Conservation (phyloP, 1,139 yeast genomes). For the Debaryomycetaceae sp. region DNA sequence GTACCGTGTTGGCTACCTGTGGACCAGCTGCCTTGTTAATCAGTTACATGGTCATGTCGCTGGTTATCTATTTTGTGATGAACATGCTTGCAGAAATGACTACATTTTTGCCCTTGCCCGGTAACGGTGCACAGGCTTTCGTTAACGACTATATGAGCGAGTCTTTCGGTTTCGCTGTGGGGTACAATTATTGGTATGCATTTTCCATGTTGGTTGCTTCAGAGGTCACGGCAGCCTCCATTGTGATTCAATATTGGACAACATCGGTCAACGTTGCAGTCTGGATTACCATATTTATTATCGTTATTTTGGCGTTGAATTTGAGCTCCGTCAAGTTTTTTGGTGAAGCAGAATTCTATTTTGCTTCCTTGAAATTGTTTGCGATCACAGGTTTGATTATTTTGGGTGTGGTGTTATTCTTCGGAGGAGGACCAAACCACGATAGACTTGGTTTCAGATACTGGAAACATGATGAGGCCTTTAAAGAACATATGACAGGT, state of each 20-base stretch:
- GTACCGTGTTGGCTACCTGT: slow-evolving; percentile 39
- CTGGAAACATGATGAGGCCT: slow-evolving; percentile 62
- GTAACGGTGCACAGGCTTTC: slow-evolving; percentile 40
- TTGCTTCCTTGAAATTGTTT: slow-evolving; percentile 53
- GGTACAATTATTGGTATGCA: slow-evolving; percentile 49
- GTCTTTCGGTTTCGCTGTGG: slow-evolving; percentile 46
- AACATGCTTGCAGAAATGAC: slow-evolving; percentile 62
- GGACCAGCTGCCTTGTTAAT: slow-evolving; percentile 53
- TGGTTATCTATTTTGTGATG: slow-evolving; percentile 54
- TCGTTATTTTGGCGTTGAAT: slow-evolving; percentile 34
- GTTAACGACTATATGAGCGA: slow-evolving; percentile 33
- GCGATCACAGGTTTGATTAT: slow-evolving; percentile 38
- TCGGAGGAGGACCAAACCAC: slow-evolving; percentile 56
- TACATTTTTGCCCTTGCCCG: slow-evolving; percentile 51
- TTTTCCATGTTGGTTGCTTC: slow-evolving; percentile 48
- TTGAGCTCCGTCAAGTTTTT: slow-evolving; percentile 47
- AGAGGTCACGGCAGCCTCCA: slow-evolving; percentile 52
- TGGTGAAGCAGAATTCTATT: slow-evolving; percentile 67
- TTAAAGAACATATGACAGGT: slow-evolving; percentile 37
- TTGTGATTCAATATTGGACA: slow-evolving; percentile 58
- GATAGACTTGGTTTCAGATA: slow-evolving; percentile 60
- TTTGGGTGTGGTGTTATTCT: slow-evolving; percentile 40
- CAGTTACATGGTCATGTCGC: slow-evolving; percentile 47
- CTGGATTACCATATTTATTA: slow-evolving; percentile 52
- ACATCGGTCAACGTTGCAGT: slow-evolving; percentile 45